phyloP scores from a whole-genome alignment of 768 basidiomycete genomes.

The Chlorophyllum brunneum region DNA sequence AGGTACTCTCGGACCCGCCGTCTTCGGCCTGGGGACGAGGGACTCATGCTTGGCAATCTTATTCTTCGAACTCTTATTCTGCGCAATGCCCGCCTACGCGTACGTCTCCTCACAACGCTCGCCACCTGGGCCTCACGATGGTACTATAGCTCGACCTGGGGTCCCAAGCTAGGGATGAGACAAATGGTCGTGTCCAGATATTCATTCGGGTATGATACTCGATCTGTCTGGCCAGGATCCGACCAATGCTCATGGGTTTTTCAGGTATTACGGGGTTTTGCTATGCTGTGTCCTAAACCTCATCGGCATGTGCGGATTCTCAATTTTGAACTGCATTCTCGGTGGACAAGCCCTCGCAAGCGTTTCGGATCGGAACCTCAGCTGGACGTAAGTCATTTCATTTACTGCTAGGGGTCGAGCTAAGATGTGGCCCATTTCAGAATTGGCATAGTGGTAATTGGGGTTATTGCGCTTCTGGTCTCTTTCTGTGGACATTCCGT shows the following conservation, averaged over 20 bases:
- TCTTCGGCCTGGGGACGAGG: constrained; percentile 55
- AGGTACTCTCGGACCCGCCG: constrained; percentile 61
- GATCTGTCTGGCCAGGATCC: neutral
- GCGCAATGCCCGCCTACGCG: constrained; percentile 52
- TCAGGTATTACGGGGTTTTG: constrained; percentile 50
- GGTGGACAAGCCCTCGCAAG: constrained; percentile 43
- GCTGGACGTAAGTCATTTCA: constrained; percentile 25
- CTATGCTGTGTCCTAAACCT: constrained; percentile 47
- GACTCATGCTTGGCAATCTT: constrained; percentile 64
- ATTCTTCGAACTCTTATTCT: constrained; percentile 66
- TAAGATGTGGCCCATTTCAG: constrained; percentile 30
- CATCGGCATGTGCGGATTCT: constrained; percentile 52
- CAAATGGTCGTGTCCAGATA: constrained; percentile 73
- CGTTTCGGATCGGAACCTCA: constrained; percentile 23
- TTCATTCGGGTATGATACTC: constrained; percentile 31
- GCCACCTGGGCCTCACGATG: neutral
- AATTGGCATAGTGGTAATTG: constrained; percentile 81
- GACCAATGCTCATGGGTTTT: too few relatives aligned
- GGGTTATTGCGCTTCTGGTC: constrained; percentile 59
- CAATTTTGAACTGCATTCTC: constrained; percentile 60
- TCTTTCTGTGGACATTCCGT: constrained; percentile 57
- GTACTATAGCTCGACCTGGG: constrained; percentile 60
- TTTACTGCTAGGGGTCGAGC: neutral
- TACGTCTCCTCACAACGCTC: constrained; percentile 35
- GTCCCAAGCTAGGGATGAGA: constrained; percentile 82